phyloP scores from a whole-genome alignment of 2,329 filamentous ascomycete genomes.

The Diaporthe nobilis region DNA sequence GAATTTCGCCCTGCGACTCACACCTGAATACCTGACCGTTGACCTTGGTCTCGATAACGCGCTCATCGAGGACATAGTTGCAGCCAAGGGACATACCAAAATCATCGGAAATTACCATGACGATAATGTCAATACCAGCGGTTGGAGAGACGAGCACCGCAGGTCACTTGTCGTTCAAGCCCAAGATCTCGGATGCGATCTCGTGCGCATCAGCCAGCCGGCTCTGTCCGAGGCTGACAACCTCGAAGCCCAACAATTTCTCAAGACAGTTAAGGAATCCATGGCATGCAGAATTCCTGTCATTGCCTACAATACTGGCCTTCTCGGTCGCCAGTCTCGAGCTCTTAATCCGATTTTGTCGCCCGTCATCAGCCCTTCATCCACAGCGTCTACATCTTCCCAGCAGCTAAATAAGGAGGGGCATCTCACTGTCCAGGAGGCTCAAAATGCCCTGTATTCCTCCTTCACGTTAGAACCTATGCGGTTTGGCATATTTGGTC shows the following conservation, averaged over 20 bases:
- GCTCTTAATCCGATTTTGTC: not conserved
- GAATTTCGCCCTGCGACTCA: not conserved
- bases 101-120: slow-evolving; percentile 11
- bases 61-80: not conserved
- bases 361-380: not conserved
- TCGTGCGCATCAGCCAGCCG: slow-evolving; percentile 66
- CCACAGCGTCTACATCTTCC: not conserved
- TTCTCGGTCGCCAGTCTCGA: not conserved
- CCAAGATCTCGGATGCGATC: slow-evolving; percentile 62
- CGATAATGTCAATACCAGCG: slow-evolving; percentile 49
- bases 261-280: slow-evolving; percentile 54
- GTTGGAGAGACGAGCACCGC: slow-evolving; percentile 52
- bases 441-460: slow-evolving; percentile 59
- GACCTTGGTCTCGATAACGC: not conserved
- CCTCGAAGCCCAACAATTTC: slow-evolving; percentile 62
- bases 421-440: slow-evolving; percentile 1
- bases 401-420: not conserved
- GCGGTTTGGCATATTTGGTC: slow-evolving; percentile 73
- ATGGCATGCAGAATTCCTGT: not conserved
- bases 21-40: slow-evolving; percentile 10
- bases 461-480: slow-evolving; percentile 70
- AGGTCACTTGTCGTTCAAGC: slow-evolving; percentile 48
- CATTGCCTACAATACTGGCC: slow-evolving; percentile 22
- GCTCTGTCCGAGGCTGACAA: slow-evolving; percentile 63
- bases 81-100: slow-evolving; percentile 7